Conservation (phyloP, 2,329 filamentous ascomycete species). For the Zarea fungicola region DNA sequence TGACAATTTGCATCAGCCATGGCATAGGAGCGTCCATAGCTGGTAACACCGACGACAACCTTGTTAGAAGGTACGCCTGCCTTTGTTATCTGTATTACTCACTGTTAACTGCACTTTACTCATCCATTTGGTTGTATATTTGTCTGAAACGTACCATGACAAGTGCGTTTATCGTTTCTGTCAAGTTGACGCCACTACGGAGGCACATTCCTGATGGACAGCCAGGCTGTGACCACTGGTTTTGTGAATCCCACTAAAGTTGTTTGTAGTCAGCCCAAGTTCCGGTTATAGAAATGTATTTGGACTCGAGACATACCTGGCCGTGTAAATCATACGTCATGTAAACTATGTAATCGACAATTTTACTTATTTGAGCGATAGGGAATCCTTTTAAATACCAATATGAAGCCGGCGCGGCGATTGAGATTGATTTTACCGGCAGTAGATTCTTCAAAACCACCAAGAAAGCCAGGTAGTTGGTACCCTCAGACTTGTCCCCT, state of each 20-base stretch:
- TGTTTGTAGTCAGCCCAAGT: not conserved
- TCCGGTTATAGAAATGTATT: not conserved
- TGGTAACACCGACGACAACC: constrained; percentile 27
- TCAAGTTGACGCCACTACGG: constrained; percentile 31
- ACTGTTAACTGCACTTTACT: not conserved
- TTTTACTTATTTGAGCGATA: constrained; percentile 18
- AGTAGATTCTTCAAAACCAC: constrained; percentile 1
- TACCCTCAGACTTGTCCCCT: constrained; percentile 11
- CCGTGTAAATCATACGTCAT: constrained; percentile 24
- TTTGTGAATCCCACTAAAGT: constrained; percentile 15
- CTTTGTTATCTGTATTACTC: constrained; percentile 24
- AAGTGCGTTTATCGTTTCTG: constrained; percentile 26
- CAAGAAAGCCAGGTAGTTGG: constrained; percentile 13
- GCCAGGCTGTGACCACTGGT: constrained; percentile 21
- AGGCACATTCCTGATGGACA: constrained; percentile 28
- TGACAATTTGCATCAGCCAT: constrained; percentile 24
- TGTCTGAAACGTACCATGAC: constrained; percentile 21
- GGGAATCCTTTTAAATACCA: constrained; percentile 24
- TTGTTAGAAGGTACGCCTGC: constrained; percentile 24
- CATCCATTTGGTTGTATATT: not conserved
- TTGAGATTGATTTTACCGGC: constrained; percentile 12
- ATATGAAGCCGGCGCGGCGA: constrained; percentile 23
- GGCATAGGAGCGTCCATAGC: constrained; percentile 26
- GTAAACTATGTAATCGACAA: constrained; percentile 24
- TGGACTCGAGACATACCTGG: not conserved